phyloP scores from a whole-genome alignment of 306 rosid genomes.

The Quercus berberidifolia region DNA sequence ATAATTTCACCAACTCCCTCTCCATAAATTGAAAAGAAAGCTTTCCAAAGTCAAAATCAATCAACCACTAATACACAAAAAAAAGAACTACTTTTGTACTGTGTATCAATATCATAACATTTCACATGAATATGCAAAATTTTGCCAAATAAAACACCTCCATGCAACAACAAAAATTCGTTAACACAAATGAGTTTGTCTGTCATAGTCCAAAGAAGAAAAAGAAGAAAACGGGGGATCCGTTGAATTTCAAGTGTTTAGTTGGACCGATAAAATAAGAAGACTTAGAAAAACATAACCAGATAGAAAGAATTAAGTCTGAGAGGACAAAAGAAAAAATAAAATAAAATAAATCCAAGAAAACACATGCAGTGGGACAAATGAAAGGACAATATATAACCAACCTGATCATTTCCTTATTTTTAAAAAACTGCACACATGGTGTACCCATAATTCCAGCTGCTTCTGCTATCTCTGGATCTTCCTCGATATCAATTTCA shows the following conservation, averaged over 20 bases:
- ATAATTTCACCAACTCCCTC: not conserved
- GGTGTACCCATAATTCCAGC: slow-evolving; percentile 99
- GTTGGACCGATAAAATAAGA: no score
- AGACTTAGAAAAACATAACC: not conserved
- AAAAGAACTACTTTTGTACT: not conserved
- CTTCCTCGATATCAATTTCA: slow-evolving; percentile 97
- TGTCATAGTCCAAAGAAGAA: no score
- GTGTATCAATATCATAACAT: not conserved
- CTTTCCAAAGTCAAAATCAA: not conserved
- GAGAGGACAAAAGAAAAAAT: not conserved
- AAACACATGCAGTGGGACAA: not conserved
- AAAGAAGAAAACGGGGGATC: no score
- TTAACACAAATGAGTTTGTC: no score
- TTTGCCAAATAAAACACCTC: no score
- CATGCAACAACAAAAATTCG: no score
- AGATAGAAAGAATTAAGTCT: not conserved
- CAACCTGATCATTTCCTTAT: slow-evolving; percentile 81
- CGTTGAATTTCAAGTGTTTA: no score
- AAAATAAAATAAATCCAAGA: not conserved
- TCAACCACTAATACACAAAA: not conserved
- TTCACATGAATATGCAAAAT: not conserved
- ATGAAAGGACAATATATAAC: slow-evolving; percentile 25
- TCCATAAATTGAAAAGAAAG: not conserved
- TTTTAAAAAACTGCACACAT: slow-evolving; percentile 94
- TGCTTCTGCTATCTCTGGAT: slow-evolving; percentile 93